Evolutionary conservation across 208 protist species (phyloP), one percentile per base, ranked within the genome.

Genomic region (Trypanosoma boissoni): DNA sequence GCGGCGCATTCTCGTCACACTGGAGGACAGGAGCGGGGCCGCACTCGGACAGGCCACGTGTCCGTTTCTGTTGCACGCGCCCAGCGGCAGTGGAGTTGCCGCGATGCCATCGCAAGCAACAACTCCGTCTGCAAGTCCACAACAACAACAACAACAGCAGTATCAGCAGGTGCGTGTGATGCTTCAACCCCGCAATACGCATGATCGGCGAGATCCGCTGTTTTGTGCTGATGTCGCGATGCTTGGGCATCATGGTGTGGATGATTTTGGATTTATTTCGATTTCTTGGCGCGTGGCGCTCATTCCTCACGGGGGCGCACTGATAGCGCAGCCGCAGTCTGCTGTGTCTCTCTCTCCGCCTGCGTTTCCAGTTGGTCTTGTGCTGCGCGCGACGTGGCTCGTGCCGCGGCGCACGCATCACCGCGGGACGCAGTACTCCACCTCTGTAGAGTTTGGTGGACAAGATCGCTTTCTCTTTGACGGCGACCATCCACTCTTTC

Each of bases 261-360:
- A 92, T 57, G 83, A 92, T 64, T 95, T 91, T 68, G 88, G 88
- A 26, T 92, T 80, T 59, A 66, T 92, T 8, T 78, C 61, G 6
- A 50, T 95, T 12, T 85, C 76, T 50, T 95, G 88, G 83, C 42
- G 74, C 8, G 83, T 92, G 0, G 49, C 55, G 1, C 58, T 90
- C 37, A 44, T 86, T 14, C 88, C 84, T 10, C 75, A 82, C 42
- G 88, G 88, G 18, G 88, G 88, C 3, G 83, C 72, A 12, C 65
- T 77, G n/a, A 58, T 77, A 16, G 42, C 72, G 2, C 51, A 76
- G n/a, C 44, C 34, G 24, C 50, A 36, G 29, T 12, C 28, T 0
- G 20, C 36, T 36, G 20, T 65, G 37, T 37, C 21, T 8, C 14
- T 6, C 44, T 6, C 6, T 12, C n/a, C 46, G 26, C 70, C 72